Percentiles rank a stretch among this genome's conserved stretches.
Evolutionary conservation across 2,329 filamentous ascomycete genomes (phyloP).

Genomic region (Fusarium marasasianum): DNA sequence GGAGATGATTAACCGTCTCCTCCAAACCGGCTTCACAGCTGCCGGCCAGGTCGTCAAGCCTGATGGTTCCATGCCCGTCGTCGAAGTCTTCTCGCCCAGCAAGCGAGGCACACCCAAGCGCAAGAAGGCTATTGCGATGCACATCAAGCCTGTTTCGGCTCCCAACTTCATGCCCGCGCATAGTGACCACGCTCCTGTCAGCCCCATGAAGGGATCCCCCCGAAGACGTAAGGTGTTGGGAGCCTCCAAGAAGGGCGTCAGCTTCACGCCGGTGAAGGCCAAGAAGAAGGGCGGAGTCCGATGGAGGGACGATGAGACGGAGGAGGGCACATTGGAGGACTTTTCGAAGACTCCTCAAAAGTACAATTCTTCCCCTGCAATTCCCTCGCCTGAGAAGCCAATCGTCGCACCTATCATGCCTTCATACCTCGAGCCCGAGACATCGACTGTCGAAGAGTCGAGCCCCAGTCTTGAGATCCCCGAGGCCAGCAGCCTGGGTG

Average conservation of each 20-base stretch:
- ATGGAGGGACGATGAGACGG: conserved; percentile 89
- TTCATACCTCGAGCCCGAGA: conserved; percentile 33
- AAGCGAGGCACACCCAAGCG: conserved; percentile 82
- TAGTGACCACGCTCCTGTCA: conserved; percentile 45
- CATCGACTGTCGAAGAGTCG: conserved; percentile 56
- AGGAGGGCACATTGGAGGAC: conserved; percentile 86
- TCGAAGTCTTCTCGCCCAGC: conserved; percentile 75
- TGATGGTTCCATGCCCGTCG: conserved; percentile 71
- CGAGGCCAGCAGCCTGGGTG: conserved; percentile 47
- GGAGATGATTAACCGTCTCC: conserved; percentile 77
- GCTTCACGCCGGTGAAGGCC: conserved; percentile 84
- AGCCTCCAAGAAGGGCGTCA: conserved; percentile 72
- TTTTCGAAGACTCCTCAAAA: conserved; percentile 91
- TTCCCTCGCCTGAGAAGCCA: conserved; percentile 37
- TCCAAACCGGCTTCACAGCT: conserved; percentile 78
- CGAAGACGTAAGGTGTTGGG: conserved; percentile 75
- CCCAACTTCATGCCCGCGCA: conserved; percentile 53
- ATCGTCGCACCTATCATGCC: conserved; percentile 47
- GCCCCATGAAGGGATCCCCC: conserved; percentile 80
- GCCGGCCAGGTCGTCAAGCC: conserved; percentile 89
- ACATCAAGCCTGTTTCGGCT: conserved; percentile 56
- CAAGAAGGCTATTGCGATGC: conserved; percentile 60
- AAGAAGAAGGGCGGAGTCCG: conserved; percentile 81
- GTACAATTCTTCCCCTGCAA: conserved; percentile 65
- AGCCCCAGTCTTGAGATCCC: conserved; percentile 68